Percentiles rank a stretch among this genome's conserved stretches.
These are phyloP conservation scores for Eutrema salsugineum DNA, from an alignment of 441 rosid species.

Conservation along the genomic window DNA sequence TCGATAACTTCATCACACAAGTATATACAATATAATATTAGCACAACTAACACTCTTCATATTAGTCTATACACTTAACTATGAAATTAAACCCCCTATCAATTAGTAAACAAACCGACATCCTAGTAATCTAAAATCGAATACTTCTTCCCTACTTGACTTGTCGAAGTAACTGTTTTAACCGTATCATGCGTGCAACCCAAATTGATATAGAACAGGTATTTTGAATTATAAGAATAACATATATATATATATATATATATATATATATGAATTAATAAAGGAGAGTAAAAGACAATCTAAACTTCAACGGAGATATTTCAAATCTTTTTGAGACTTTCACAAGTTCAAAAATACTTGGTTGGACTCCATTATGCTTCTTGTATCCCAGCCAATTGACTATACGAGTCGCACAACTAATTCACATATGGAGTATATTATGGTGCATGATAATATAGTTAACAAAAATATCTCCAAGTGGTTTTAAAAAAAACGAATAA, in stretches of 20 bases:
- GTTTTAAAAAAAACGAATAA: neutral
- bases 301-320: constrained; percentile 14
- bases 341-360: neutral
- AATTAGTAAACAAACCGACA: neutral
- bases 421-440: neutral
- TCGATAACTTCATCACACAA: neutral
- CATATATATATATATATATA: no score
- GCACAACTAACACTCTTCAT: neutral
- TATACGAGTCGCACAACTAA: neutral
- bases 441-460: neutral
- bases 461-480: neutral
- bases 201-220: neutral
- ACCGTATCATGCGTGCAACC: neutral
- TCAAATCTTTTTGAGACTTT: neutral
- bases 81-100: no score
- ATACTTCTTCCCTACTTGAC: neutral
- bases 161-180: neutral
- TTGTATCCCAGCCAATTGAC: constrained; percentile 6
- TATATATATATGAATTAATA: no score
- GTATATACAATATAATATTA: neutral
- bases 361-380: constrained; percentile 13
- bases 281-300: constrained; percentile 6
- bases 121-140: neutral
- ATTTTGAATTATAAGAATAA: neutral
- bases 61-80: neutral